Evolutionary conservation across 768 basidiomycete species (phyloP).

Genomic region (Panaeolus cyanescens): DNA sequence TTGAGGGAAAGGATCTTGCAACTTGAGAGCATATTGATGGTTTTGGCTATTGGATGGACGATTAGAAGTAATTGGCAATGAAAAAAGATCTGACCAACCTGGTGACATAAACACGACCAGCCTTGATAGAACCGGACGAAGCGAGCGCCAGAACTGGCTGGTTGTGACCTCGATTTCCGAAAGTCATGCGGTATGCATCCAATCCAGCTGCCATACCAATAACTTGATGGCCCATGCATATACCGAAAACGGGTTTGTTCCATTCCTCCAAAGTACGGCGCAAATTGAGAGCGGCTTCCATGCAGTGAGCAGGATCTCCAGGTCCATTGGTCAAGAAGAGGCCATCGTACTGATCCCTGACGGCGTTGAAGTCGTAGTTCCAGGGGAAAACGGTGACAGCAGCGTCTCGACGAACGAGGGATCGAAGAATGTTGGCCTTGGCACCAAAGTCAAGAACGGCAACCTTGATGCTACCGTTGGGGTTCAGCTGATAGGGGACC

Average conservation of each 20-base stretch:
- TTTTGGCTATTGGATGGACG: constrained; percentile 66
- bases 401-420: constrained; percentile 88
- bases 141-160: constrained; percentile 97
- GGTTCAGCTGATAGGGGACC: constrained; percentile 82
- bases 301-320: constrained; percentile 89
- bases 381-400: constrained; percentile 95
- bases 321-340: constrained; percentile 97
- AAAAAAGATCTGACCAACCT: constrained; percentile 47
- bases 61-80: not conserved
- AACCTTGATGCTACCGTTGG: constrained; percentile 84
- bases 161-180: constrained; percentile 99
- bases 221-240: constrained; percentile 99
- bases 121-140: constrained; percentile 90
- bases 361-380: constrained; percentile 94
- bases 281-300: constrained; percentile 80
- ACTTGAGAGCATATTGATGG: constrained; percentile 95
- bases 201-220: constrained; percentile 97
- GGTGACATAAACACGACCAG: constrained; percentile 96
- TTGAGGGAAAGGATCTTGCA: constrained; percentile 92
- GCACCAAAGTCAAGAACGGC: constrained; percentile 97
- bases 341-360: constrained; percentile 91
- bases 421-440: constrained; percentile 96
- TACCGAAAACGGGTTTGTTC: constrained; percentile 94
- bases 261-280: constrained; percentile 85
- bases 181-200: constrained; percentile 97